A percentile compares a stretch with the other conserved stretches of the same genome.
Conservation (phyloP, 2,329 filamentous ascomycete species). For the Cercospora janseana region DNA sequence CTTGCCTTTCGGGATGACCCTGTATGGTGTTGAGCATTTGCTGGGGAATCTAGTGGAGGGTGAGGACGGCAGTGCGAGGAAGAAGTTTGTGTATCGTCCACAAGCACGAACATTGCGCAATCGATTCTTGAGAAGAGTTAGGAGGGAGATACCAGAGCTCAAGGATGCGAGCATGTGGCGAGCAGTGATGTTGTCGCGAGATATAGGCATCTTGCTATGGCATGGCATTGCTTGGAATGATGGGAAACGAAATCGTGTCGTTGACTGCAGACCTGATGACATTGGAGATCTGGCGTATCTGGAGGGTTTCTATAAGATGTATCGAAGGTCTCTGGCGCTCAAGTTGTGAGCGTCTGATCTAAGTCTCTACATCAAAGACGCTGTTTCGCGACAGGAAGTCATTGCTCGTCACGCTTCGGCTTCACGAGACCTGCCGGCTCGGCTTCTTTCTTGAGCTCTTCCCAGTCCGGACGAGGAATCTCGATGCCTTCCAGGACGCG, state of each 20-base stretch:
- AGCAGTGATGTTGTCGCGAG: constrained; percentile 47
- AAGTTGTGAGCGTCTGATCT: constrained; percentile 10
- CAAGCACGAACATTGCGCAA: constrained; percentile 46
- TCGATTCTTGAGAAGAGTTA: constrained; percentile 53
- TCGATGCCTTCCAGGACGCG: constrained; percentile 69
- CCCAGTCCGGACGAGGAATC: constrained; percentile 59
- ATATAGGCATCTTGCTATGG: constrained; percentile 61
- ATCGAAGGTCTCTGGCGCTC: neutral
- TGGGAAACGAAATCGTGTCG: constrained; percentile 58
- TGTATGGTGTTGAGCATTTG: constrained; percentile 62
- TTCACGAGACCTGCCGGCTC: constrained; percentile 54
- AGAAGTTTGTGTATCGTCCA: constrained; percentile 45
- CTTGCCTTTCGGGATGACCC: constrained; percentile 58
- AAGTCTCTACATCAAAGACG: constrained; percentile 1
- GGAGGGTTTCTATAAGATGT: constrained; percentile 40
- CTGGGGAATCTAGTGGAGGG: constrained; percentile 48
- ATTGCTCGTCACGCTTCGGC: constrained; percentile 46
- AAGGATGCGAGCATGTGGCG: constrained; percentile 31
- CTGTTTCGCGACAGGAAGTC: constrained; percentile 3
- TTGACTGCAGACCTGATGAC: constrained; percentile 52
- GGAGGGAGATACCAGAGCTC: constrained; percentile 40
- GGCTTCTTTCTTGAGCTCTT: constrained; percentile 53
- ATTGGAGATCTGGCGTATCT: constrained; percentile 56
- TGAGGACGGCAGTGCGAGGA: neutral
- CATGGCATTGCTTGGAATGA: constrained; percentile 56